Base-by-base conservation (phyloP, 352 stramenopile genomes). In the Pythium plurisporium region DNA sequence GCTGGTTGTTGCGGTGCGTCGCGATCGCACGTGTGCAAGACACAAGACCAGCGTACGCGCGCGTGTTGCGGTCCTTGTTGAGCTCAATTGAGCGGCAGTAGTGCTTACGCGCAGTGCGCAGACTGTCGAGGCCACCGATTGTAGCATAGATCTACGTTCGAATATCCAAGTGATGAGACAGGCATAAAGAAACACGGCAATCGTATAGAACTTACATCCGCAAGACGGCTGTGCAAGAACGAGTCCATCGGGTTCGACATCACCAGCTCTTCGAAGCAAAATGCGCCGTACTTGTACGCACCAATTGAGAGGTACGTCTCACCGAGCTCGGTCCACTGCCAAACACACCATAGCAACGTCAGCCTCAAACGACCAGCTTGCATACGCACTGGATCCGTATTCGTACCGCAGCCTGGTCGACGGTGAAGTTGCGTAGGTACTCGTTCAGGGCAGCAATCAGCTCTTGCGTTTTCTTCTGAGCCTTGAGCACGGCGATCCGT, bases 241-340 rank as follows among this genome's bases (percentile, higher is more conserved):
- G 67, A 69, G 40, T 72, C 67, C 46, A 73, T 61, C 19, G 72
- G 72, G 48, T 80, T 76, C 26, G 68, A 62, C 31, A 80, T 33
- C 41, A 74, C 63, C 15, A 80, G 44, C 44, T 80, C 72, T 38
- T 80, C 72, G 36, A 72, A 80, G 69, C 72, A 77, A 55, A 77
- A 80, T 8, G 64, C 67, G 25, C 68, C 72, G 40, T 73, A 69
- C 20, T 53, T 50, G 52, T 70, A 77, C 10, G 69, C 62, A 7
- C 62, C 65, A 11, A 67, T 49, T 6, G 55, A 55, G 19, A 74
- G 37, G 55, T 80, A 62, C n/a, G 62, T 59, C 46, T 76, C 72
- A 0, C 45, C 62, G 3, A 80, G 56, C 38, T 76, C 72, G 12
- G 49, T 65, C 72, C 72, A 80, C 65, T 74, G 36, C 33, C 10